These are phyloP conservation scores for Claviceps sp. DNA, from an alignment of 2,329 filamentous ascomycete species.

Conservation along the genomic window DNA sequence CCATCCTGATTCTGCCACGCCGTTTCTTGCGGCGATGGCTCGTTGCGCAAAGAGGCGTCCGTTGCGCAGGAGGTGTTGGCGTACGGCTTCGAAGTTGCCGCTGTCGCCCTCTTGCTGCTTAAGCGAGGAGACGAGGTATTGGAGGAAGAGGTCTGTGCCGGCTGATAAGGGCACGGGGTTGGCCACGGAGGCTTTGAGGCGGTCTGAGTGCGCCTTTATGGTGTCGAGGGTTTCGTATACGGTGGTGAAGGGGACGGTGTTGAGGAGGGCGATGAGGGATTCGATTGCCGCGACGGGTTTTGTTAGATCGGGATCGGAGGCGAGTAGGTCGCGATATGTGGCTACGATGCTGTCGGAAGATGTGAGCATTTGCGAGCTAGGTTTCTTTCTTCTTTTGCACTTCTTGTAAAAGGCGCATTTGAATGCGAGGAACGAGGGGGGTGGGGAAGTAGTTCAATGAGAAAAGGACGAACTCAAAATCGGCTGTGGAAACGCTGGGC, in stretches of 20 bases:
- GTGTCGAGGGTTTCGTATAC: conserved; percentile 89
- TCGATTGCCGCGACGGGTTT: conserved; percentile 95
- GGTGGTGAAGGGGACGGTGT: conserved; percentile 65
- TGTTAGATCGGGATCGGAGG: conserved; percentile 67
- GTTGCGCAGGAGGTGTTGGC: conserved; percentile 74
- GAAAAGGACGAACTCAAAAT: conserved; percentile 9
- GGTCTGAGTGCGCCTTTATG: conserved; percentile 61
- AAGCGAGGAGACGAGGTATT: conserved; percentile 72
- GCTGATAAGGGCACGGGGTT: conserved; percentile 90
- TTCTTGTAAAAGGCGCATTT: not conserved
- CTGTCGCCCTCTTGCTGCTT: conserved; percentile 33
- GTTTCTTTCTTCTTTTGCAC: not conserved
- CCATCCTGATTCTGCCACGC: conserved; percentile 68
- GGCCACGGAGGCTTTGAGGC: conserved; percentile 63
- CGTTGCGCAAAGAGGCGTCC: conserved; percentile 74
- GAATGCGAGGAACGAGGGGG: not conserved
- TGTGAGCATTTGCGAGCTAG: not conserved
- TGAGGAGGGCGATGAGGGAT: conserved; percentile 75
- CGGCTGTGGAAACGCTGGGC: conserved; percentile 7
- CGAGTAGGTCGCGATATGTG: conserved; percentile 40
- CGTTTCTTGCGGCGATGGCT: conserved; percentile 71
- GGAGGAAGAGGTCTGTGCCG: conserved; percentile 88
- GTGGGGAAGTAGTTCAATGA: not conserved
- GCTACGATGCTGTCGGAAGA: conserved; percentile 34
- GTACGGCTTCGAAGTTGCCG: conserved; percentile 60